A percentile compares a stretch with the other conserved stretches of the same genome.
Conservation (phyloP, 73 alveolate genomes). For the Effrenium voratum region DNA sequence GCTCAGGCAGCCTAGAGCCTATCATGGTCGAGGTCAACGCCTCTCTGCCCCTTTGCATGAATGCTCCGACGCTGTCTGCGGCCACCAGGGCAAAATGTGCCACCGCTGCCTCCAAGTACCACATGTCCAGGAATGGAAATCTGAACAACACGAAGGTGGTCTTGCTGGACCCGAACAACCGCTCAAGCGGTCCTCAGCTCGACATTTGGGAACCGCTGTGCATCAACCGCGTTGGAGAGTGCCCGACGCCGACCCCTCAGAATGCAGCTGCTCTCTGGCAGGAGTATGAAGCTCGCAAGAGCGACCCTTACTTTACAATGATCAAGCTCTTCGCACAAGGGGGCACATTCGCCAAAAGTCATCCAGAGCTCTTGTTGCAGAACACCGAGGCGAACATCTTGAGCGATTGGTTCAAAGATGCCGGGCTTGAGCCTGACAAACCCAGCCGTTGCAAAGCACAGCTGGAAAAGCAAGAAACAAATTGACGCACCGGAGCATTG, state of each 20-base stretch:
- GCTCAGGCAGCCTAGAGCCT: neutral
- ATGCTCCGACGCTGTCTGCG: neutral
- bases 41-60: constrained; percentile 3
- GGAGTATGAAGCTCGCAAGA: neutral
- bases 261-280: neutral
- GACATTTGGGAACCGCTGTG: constrained; percentile 1
- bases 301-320: constrained; percentile 13
- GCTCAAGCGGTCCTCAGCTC: neutral
- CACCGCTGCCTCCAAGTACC: neutral
- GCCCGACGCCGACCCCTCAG: neutral
- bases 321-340: constrained; percentile 24
- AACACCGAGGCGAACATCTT: neutral
- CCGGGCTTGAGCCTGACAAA: constrained; percentile 27
- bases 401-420: constrained; percentile 30
- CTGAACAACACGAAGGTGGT: neutral
- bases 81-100: neutral
- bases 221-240: neutral
- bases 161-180: constrained; percentile 9
- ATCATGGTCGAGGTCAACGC: constrained; percentile 10
- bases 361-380: constrained; percentile 3
- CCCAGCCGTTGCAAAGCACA: too few relatives aligned
- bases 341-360: neutral
- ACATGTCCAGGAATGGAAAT: neutral
- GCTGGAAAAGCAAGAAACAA: too few relatives aligned
- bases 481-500: too few relatives aligned